These are phyloP conservation scores for Vanrija sp. DNA, from an alignment of 1,284 basidiomycete genomes.

Conservation along the genomic window DNA sequence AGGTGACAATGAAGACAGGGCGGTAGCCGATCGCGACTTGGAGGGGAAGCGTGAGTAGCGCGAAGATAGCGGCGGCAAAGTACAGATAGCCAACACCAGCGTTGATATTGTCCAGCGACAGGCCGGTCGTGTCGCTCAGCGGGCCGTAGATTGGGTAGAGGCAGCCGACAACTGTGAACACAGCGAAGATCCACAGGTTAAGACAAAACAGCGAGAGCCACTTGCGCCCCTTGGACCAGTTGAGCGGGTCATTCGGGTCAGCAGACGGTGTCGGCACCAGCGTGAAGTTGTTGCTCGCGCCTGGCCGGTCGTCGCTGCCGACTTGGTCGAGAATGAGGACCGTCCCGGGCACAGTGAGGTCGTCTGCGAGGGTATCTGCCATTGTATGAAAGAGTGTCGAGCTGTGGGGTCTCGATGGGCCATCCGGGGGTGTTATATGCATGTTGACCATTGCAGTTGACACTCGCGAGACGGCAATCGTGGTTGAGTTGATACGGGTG, in stretches of 20 bases:
- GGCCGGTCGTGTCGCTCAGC: conserved; percentile 1
- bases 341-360: conserved; percentile 17
- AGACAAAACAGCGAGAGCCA: conserved; percentile 18
- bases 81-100: conserved; percentile 26
- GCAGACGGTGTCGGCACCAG: conserved; percentile 19
- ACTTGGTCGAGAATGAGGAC: conserved; percentile 9
- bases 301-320: conserved; percentile 4
- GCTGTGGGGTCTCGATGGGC: too few relatives aligned
- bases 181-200: conserved; percentile 15
- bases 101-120: conserved; percentile 27
- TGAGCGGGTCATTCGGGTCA: conserved; percentile 22
- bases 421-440: too few relatives aligned
- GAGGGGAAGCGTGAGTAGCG: conserved; percentile 20
- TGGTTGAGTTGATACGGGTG: too few relatives aligned
- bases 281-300: conserved; percentile 10
- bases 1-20: conserved; percentile 20
- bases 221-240: conserved; percentile 22
- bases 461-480: too few relatives aligned
- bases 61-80: conserved; percentile 20
- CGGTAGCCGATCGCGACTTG: conserved; percentile 26
- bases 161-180: conserved; percentile 11
- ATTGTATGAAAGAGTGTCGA: too few relatives aligned
- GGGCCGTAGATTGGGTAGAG: conserved; percentile 7
- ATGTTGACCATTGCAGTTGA: too few relatives aligned
- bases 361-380: not conserved